phyloP scores from a whole-genome alignment of 192 early-diverging fungal genomes.

The Coemansia erecta region DNA sequence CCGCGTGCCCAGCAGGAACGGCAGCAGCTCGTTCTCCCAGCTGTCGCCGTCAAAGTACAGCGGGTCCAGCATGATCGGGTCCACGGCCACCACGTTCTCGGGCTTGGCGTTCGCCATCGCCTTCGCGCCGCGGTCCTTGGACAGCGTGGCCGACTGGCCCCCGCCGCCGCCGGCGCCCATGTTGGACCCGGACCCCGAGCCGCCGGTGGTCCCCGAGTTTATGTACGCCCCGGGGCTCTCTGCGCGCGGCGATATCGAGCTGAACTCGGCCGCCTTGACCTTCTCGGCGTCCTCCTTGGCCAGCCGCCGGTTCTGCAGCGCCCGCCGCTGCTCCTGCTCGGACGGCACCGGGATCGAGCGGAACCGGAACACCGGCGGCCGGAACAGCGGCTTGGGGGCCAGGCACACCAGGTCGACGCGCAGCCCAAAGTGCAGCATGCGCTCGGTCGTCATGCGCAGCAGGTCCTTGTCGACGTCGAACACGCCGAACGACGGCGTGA shows the following conservation, averaged over 20 bases:
- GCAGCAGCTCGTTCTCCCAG: slow-evolving; percentile 29
- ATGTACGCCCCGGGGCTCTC: slow-evolving; percentile 25
- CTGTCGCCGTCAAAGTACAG: slow-evolving; percentile 49
- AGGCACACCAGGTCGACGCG: slow-evolving; percentile 91
- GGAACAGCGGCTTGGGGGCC: slow-evolving; percentile 79
- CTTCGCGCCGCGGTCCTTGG: slow-evolving; percentile 37
- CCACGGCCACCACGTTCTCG: slow-evolving; percentile 15
- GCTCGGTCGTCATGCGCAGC: slow-evolving; percentile 87
- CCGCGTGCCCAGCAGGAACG: slow-evolving; percentile 14
- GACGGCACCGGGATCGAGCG: slow-evolving; percentile 52
- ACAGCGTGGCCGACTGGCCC: not conserved
- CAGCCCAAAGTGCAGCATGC: slow-evolving; percentile 90
- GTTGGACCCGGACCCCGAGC: not conserved
- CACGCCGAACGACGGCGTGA: slow-evolving; percentile 86
- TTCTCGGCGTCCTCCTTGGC: slow-evolving; percentile 8
- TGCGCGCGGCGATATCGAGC: slow-evolving; percentile 30
- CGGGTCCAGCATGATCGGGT: slow-evolving; percentile 46
- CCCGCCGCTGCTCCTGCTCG: slow-evolving; percentile 36
- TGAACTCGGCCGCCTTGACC: slow-evolving; percentile 27
- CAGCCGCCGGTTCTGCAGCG: slow-evolving; percentile 8
- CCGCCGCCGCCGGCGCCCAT: not conserved
- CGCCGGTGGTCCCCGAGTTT: not conserved
- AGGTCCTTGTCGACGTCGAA: slow-evolving; percentile 85
- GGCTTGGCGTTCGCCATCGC: slow-evolving; percentile 1
- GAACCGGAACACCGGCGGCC: slow-evolving; percentile 86